phyloP scores from a whole-genome alignment of 495 filamentous ascomycete species.

The Talaromyces wortmannii region DNA sequence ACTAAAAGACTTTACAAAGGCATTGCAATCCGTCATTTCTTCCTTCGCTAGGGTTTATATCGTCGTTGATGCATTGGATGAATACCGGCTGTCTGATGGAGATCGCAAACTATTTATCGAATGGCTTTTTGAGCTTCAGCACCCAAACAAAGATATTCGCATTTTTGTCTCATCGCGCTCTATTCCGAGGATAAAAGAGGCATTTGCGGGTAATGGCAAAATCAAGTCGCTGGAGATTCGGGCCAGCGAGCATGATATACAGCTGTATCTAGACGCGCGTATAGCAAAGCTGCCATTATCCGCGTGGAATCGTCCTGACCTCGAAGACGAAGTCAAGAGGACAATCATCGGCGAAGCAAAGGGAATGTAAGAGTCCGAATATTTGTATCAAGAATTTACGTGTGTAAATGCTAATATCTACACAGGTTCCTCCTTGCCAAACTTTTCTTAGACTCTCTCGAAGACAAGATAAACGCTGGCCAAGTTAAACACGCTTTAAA shows the following conservation, averaged over 20 bases:
- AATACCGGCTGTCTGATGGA: slow-evolving; percentile 17
- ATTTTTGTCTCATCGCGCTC: slow-evolving; percentile 26
- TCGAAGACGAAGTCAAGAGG: slow-evolving; percentile 1
- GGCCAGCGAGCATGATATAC: slow-evolving; percentile 26
- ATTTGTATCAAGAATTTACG: background rate
- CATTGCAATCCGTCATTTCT: slow-evolving; percentile 15
- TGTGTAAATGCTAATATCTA: background rate
- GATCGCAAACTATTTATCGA: no score
- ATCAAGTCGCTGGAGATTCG: slow-evolving; percentile 21
- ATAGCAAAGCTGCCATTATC: slow-evolving; percentile 3
- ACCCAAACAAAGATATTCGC: slow-evolving; percentile 11
- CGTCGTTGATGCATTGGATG: slow-evolving; percentile 39
- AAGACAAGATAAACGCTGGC: slow-evolving; percentile 1
- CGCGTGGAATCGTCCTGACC: background rate
- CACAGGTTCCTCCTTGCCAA: slow-evolving; percentile 7
- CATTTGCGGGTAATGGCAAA: background rate
- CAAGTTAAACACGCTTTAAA: background rate
- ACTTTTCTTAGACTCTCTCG: slow-evolving; percentile 3
- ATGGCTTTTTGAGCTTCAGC: slow-evolving; percentile 1
- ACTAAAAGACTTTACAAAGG: slow-evolving; percentile 17
- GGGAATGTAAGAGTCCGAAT: slow-evolving; percentile 3
- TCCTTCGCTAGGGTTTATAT: slow-evolving; percentile 14
- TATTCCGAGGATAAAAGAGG: slow-evolving; percentile 8
- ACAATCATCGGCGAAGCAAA: slow-evolving; percentile 2
- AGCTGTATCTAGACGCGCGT: slow-evolving; percentile 15